Conservation (phyloP, 805 yeast genomes). For the Zygosaccharomyces siamensis region DNA sequence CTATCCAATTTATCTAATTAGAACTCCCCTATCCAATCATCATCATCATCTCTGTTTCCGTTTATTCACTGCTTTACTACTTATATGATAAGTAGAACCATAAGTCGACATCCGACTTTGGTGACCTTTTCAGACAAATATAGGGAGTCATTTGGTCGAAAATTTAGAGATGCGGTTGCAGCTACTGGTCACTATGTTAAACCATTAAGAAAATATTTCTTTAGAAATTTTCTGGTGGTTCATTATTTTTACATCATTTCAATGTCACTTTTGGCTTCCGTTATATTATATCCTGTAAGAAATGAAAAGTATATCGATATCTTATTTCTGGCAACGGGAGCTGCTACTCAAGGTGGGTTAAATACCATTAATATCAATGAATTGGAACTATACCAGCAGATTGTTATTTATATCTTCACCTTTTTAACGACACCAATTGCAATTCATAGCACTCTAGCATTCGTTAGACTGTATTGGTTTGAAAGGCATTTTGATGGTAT, state of each 20-base stretch:
- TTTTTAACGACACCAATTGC: slow-evolving; percentile 79
- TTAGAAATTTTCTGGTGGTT: slow-evolving; percentile 49
- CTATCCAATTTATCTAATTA: not conserved
- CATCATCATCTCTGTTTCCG: not conserved
- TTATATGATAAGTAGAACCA: slow-evolving; percentile 18
- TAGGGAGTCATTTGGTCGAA: slow-evolving; percentile 39
- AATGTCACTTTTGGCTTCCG: slow-evolving; percentile 61
- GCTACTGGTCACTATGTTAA: slow-evolving; percentile 28
- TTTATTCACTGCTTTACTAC: not conserved
- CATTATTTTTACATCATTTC: slow-evolving; percentile 68
- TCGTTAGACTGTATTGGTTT: slow-evolving; percentile 82
- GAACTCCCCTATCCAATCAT: not conserved
- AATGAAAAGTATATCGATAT: slow-evolving; percentile 70
- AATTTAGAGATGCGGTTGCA: slow-evolving; percentile 37
- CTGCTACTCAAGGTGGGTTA: slow-evolving; percentile 87
- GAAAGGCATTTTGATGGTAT: slow-evolving; percentile 83
- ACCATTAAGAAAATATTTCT: slow-evolving; percentile 37
- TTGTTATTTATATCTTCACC: slow-evolving; percentile 57
- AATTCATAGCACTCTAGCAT: slow-evolving; percentile 73
- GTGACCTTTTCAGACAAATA: slow-evolving; percentile 23
- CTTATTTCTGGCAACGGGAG: slow-evolving; percentile 68
- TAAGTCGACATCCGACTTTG: slow-evolving; percentile 27
- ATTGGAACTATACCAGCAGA: slow-evolving; percentile 72
- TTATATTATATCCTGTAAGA: slow-evolving; percentile 70
- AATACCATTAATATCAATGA: slow-evolving; percentile 70